Conservation (phyloP, 108 stramenopile species). For the Nitzschia sp. region DNA sequence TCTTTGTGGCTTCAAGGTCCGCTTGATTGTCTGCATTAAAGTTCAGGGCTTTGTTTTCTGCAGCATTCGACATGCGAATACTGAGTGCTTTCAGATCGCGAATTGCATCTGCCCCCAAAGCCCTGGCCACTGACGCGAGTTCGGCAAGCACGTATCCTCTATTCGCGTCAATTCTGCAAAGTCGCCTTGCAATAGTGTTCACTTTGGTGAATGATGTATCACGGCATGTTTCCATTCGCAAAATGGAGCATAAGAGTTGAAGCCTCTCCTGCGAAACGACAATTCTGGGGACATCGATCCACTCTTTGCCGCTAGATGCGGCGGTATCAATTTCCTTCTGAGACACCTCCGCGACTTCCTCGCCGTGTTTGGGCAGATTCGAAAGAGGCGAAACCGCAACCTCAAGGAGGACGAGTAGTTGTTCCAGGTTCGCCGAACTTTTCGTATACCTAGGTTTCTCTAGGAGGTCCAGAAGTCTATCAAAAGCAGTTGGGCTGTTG, state of each 20-base stretch:
- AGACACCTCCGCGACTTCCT: slow-evolving; percentile 52
- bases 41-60: slow-evolving; percentile 4
- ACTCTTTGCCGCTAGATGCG: slow-evolving; percentile 60
- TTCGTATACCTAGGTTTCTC: slow-evolving; percentile 56
- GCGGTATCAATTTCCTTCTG: slow-evolving; percentile 54
- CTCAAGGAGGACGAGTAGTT: slow-evolving; percentile 75
- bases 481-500: slow-evolving; percentile 43
- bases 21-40: slow-evolving; percentile 14
- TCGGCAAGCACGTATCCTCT: slow-evolving; percentile 50
- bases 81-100: slow-evolving; percentile 67
- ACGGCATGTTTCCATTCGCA: slow-evolving; percentile 76
- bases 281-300: slow-evolving; percentile 72
- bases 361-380: slow-evolving; percentile 60
- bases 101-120: slow-evolving; percentile 69
- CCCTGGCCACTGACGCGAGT: slow-evolving; percentile 70
- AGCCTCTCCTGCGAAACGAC: slow-evolving; percentile 62
- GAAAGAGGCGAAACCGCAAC: slow-evolving; percentile 71
- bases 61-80: slow-evolving; percentile 63
- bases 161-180: slow-evolving; percentile 74
- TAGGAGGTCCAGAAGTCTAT: slow-evolving; percentile 68
- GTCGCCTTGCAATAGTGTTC: slow-evolving; percentile 65
- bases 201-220: slow-evolving; percentile 77
- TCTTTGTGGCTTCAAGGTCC: background rate
- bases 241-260: slow-evolving; percentile 66
- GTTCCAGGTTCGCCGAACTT: slow-evolving; percentile 79